phyloP scores from a whole-genome alignment of 345 rosid species.

The Syzygium jambos region DNA sequence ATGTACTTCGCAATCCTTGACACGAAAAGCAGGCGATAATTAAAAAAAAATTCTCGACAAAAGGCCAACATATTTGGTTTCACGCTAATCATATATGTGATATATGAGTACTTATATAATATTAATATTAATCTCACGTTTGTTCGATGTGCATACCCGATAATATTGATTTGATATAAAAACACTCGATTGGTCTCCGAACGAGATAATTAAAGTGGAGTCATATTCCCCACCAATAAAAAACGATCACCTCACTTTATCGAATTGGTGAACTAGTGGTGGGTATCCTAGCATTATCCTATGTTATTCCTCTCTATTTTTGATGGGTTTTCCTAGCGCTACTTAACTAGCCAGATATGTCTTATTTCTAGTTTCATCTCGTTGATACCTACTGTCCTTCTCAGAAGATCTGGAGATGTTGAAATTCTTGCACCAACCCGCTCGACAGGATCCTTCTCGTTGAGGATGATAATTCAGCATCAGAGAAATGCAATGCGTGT shows the following conservation, averaged over 20 bases:
- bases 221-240: accelerated
- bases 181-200: neutral
- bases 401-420: neutral
- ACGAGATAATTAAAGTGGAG: neutral
- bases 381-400: neutral
- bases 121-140: accelerated
- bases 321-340: neutral
- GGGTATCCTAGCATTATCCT: neutral
- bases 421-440: neutral
- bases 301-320: neutral
- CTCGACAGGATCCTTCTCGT: neutral
- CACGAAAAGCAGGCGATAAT: neutral
- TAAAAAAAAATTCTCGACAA: accelerated
- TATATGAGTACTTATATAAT: no score
- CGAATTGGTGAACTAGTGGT: neutral
- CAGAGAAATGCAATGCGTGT: neutral
- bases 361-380: neutral
- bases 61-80: neutral
- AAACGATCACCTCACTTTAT: neutral
- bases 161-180: neutral
- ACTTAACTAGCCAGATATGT: neutral
- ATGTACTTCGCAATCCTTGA: neutral
- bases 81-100: no score
- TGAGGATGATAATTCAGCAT: neutral
- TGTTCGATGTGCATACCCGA: accelerated